These are phyloP conservation scores for Candida tibetensis DNA, from an alignment of 805 yeast genomes.

Conservation along the genomic window DNA sequence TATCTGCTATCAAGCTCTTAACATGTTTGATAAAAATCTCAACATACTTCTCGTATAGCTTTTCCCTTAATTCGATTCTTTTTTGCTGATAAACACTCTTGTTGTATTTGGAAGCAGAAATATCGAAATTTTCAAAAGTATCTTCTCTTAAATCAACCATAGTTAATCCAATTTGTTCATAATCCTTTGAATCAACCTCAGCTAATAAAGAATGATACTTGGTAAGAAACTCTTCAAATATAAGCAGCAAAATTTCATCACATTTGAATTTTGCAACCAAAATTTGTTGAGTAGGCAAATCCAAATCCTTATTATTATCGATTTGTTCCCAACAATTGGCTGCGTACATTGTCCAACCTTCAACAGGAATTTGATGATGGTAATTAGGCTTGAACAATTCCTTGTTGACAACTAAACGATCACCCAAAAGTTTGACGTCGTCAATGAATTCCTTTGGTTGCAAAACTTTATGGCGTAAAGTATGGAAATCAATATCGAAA, in stretches of 20 bases:
- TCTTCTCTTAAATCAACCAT: slow-evolving; percentile 44
- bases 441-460: slow-evolving; percentile 67
- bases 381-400: slow-evolving; percentile 63
- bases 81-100: slow-evolving; percentile 64
- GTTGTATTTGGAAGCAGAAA: slow-evolving; percentile 73
- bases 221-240: slow-evolving; percentile 27
- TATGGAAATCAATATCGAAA: slow-evolving; percentile 79
- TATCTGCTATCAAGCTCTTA: slow-evolving; percentile 17
- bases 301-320: slow-evolving; percentile 88
- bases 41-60: slow-evolving; percentile 40
- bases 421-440: slow-evolving; percentile 64
- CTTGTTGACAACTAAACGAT: slow-evolving; percentile 46
- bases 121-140: slow-evolving; percentile 57
- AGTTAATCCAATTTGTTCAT: slow-evolving; percentile 42
- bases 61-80: slow-evolving; percentile 45
- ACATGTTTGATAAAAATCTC: slow-evolving; percentile 38
- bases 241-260: slow-evolving; percentile 68
- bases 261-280: slow-evolving; percentile 93
- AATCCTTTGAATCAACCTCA: slow-evolving; percentile 32
- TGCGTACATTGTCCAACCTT: slow-evolving; percentile 94
- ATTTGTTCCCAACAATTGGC: slow-evolving; percentile 93
- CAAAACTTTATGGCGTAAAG: slow-evolving; percentile 81
- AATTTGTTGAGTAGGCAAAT: slow-evolving; percentile 94
- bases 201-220: slow-evolving; percentile 17
- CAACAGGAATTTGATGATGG: slow-evolving; percentile 85